phyloP scores from a whole-genome alignment of 371 early-diverging fungal species.

The Encephalitozoon romaleae region DNA sequence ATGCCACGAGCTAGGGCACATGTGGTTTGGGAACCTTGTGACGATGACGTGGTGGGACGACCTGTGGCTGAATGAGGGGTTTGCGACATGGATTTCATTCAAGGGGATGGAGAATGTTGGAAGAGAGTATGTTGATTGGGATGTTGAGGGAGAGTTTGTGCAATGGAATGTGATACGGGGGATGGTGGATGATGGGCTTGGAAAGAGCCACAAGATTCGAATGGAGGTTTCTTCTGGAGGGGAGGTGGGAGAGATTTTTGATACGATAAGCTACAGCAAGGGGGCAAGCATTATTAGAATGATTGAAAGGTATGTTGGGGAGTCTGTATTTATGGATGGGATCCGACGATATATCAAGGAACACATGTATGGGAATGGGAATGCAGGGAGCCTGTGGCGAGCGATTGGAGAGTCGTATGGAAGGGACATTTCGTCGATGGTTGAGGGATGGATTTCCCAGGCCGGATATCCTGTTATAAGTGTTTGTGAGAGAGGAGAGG shows the following conservation, averaged over 20 bases:
- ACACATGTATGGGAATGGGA: slow-evolving; percentile 72
- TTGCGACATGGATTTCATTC: slow-evolving; percentile 80
- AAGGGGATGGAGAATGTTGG: slow-evolving; percentile 69
- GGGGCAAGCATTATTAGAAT: slow-evolving; percentile 82
- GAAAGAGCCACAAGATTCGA: slow-evolving; percentile 80
- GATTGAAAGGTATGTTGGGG: slow-evolving; percentile 70
- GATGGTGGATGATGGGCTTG: slow-evolving; percentile 68
- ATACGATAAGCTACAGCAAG: slow-evolving; percentile 70
- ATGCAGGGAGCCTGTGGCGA: slow-evolving; percentile 73
- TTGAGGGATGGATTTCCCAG: slow-evolving; percentile 75
- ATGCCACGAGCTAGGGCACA: slow-evolving; percentile 83
- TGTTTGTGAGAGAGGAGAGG: slow-evolving; percentile 56
- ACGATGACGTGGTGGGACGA: slow-evolving; percentile 80
- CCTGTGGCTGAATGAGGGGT: slow-evolving; percentile 90
- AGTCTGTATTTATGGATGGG: slow-evolving; percentile 64
- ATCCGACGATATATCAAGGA: slow-evolving; percentile 69
- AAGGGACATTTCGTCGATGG: slow-evolving; percentile 67
- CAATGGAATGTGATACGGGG: slow-evolving; percentile 66
- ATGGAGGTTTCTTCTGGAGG: slow-evolving; percentile 70
- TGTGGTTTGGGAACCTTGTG: slow-evolving; percentile 91
- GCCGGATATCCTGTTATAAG: slow-evolving; percentile 65
- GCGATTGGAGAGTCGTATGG: slow-evolving; percentile 66
- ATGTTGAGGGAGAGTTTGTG: slow-evolving; percentile 64
- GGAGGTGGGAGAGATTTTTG: slow-evolving; percentile 73
- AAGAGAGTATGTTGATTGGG: slow-evolving; percentile 61